Conservation (phyloP, 192 early-diverging fungal species). For the Coemansia sp. region DNA sequence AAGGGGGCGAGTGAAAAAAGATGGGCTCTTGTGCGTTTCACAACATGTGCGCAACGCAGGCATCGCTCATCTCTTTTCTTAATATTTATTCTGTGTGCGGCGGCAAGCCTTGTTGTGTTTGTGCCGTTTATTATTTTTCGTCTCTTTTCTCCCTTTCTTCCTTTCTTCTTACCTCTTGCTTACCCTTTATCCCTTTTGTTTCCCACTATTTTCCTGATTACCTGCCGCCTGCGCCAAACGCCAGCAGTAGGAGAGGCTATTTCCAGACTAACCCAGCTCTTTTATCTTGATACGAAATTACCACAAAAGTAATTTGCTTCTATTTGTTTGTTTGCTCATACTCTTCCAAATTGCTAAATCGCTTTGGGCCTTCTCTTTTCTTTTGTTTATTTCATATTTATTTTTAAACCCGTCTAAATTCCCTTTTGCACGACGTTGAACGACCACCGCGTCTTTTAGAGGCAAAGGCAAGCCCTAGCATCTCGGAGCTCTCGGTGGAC, state of each 20-base stretch:
- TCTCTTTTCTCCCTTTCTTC: neutral
- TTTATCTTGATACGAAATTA: conserved; percentile 4
- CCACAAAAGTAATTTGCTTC: conserved; percentile 5
- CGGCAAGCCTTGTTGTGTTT: neutral
- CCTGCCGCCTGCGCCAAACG: neutral
- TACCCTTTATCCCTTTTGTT: neutral
- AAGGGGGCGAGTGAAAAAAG: neutral
- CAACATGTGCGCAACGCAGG: neutral
- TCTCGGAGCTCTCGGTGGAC: conserved; percentile 54
- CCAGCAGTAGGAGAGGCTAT: conserved; percentile 3
- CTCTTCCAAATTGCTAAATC: conserved; percentile 7
- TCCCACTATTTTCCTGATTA: neutral
- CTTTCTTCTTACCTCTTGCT: neutral
- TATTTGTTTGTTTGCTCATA: conserved; percentile 13
- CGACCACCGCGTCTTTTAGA: conserved; percentile 14
- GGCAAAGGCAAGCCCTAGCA: conserved; percentile 37
- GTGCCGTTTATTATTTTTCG: neutral
- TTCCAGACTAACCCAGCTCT: neutral
- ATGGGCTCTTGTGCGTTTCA: neutral
- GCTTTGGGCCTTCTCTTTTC: neutral
- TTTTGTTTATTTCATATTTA: neutral
- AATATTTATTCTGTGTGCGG: neutral
- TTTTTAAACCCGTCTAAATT: conserved; percentile 1
- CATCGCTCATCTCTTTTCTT: neutral
- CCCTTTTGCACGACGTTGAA: neutral